These are phyloP conservation scores for Fomitopsis betulina DNA, from an alignment of 1,284 basidiomycete genomes.

Conservation along the genomic window DNA sequence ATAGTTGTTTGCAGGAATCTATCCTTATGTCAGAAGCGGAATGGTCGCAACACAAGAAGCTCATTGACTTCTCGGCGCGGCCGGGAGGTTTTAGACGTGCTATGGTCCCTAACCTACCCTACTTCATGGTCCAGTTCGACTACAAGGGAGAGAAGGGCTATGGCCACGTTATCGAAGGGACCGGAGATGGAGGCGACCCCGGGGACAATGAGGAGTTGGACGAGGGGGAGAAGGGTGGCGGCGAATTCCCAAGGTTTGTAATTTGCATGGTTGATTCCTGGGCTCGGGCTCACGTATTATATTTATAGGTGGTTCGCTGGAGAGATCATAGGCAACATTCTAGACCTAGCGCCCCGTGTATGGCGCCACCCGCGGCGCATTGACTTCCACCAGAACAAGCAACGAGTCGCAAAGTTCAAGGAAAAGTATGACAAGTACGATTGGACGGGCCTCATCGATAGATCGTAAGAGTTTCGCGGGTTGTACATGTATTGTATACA, in stretches of 20 bases:
- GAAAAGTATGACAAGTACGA: conserved; percentile 69
- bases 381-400: conserved; percentile 67
- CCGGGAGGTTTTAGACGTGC: conserved; percentile 88
- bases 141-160: conserved; percentile 96
- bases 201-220: conserved; percentile 66
- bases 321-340: conserved; percentile 90
- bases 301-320: conserved; percentile 81
- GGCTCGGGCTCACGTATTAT: neutral
- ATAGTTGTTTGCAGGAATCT: conserved; percentile 60
- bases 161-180: conserved; percentile 94
- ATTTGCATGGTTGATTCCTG: neutral
- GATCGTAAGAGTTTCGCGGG: conserved; percentile 8
- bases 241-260: conserved; percentile 81
- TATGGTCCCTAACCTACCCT: conserved; percentile 95
- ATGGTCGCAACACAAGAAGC: conserved; percentile 96
- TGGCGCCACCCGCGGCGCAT: conserved; percentile 82
- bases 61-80: conserved; percentile 88
- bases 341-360: conserved; percentile 83
- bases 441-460: conserved; percentile 70
- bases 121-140: conserved; percentile 99
- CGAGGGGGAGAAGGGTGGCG: conserved; percentile 84
- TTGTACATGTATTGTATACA: no score
- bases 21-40: conserved; percentile 90
- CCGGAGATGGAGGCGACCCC: conserved; percentile 57
- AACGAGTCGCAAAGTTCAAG: conserved; percentile 66